Evolutionary conservation across 441 rosid species (phyloP), one percentile per base, ranked within the genome.

Genomic region (Raphanus hybrid): DNA sequence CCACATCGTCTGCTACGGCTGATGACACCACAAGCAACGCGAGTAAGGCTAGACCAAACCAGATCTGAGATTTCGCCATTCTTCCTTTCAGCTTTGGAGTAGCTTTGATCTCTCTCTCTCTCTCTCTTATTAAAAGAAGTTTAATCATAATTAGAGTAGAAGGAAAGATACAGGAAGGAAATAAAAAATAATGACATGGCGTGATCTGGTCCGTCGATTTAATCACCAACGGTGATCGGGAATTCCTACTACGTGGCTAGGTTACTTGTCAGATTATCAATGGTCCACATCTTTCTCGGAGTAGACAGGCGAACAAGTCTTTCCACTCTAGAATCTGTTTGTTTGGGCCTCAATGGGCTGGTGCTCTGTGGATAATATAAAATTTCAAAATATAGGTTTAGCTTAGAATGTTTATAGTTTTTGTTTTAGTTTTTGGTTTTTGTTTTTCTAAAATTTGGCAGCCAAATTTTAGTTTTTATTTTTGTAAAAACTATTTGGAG

Each of bases 61-160:
- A 93, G 99, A 95, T 91, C 93, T 87, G 92, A 78, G 83, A 79
- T 80, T 77, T 87, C 84, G 81, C 89, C 98, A 92, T 95, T 81
- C 72, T 71, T 41, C 16, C 20, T 11, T 7, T 8, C 10, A 11
- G 52, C 52, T 45, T 57, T 57, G 14, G 10, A 12, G 9, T 41
- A 55, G 71, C 63, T 65, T 39, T 27, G 61, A 29, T 54, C 50
- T 62, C 6, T 45, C 48, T 45, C 43, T 59, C 4, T 59, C 6
- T 26, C 59, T 9, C 59, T 9, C n/a, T 41, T 41, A 41, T 3
- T 41, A 41, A 41, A 4, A 15, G 26, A 41, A 54, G 14, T 62
- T 50, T 54, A 41, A 29, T 5, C 57, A 39, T 64, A 7, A 55
- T 43, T 73, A 5, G 52, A 65, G 62, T 58, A 32, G 55, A 52